A percentile compares a stretch with the other conserved stretches of the same genome.
Evolutionary conservation across 441 rosid species (phyloP).

Genomic region (Theobroma grandiflorum): DNA sequence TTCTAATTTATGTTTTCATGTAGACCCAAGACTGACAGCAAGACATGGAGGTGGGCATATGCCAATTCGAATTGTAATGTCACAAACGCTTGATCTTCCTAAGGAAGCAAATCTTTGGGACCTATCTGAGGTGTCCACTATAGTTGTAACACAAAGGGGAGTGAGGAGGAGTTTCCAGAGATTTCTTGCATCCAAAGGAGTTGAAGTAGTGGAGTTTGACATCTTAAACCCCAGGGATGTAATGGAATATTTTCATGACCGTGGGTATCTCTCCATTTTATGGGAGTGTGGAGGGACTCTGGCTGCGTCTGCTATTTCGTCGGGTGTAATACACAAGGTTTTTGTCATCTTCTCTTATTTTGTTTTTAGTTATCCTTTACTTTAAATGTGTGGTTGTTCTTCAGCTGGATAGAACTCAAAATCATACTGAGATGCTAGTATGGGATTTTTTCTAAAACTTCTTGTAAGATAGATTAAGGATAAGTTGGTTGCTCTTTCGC

Average conservation of each 20-base stretch:
- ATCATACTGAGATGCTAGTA: neutral
- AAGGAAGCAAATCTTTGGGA: constrained; percentile 93
- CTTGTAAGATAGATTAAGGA: neutral
- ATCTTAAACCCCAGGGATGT: constrained; percentile 89
- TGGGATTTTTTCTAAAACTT: neutral
- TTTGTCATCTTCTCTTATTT: constrained; percentile 20
- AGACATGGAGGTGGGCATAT: constrained; percentile 89
- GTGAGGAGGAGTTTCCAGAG: constrained; percentile 89
- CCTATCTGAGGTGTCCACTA: constrained; percentile 75
- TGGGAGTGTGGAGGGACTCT: constrained; percentile 98
- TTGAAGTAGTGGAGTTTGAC: constrained; percentile 95
- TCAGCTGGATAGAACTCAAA: neutral
- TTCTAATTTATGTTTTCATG: constrained; percentile 22
- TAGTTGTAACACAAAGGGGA: constrained; percentile 90
- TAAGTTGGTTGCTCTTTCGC: neutral
- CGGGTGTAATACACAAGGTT: constrained; percentile 92
- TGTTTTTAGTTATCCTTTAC: neutral
- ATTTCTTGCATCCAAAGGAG: constrained; percentile 81
- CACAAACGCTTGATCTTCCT: constrained; percentile 88
- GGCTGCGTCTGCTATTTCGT: constrained; percentile 89
- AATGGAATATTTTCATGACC: constrained; percentile 91
- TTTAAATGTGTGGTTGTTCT: neutral
- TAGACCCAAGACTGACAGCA: constrained; percentile 88
- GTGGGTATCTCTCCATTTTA: constrained; percentile 86
- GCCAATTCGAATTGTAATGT: constrained; percentile 82